These are phyloP conservation scores for Epichloe sibirici DNA, from an alignment of 2,329 filamentous ascomycete species.

Conservation along the genomic window DNA sequence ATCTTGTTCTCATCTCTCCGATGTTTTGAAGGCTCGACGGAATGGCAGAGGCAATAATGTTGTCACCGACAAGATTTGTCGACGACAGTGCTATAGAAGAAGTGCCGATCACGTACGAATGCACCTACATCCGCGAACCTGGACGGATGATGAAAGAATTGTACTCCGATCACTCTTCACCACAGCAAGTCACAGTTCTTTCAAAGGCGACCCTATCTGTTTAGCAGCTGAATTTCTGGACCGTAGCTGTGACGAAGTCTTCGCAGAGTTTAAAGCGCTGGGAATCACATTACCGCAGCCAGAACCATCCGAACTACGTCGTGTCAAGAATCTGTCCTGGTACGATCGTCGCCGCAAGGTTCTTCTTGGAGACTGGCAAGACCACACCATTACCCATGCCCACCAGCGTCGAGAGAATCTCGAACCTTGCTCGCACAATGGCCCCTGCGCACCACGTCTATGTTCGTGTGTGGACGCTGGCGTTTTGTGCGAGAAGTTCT, in stretches of 20 bases:
- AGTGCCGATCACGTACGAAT: conserved; percentile 10
- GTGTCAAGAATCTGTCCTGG: conserved; percentile 36
- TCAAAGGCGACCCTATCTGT: conserved; percentile 33
- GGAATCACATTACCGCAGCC: conserved; percentile 14
- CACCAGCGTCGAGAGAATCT: conserved; percentile 45
- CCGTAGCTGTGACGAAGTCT: conserved; percentile 40
- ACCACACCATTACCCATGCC: conserved; percentile 40
- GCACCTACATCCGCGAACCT: conserved; percentile 18
- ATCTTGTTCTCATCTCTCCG: conserved; percentile 19
- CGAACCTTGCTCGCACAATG: conserved; percentile 57
- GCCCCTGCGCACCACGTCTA: conserved; percentile 45
- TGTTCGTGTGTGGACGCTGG: conserved; percentile 52
- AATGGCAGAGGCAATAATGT: conserved; percentile 5
- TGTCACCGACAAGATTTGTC: conserved; percentile 17
- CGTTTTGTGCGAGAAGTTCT: conserved; percentile 62
- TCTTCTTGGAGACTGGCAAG: conserved; percentile 42
- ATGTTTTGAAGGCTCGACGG: conserved; percentile 18
- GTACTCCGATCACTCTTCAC: conserved; percentile 35
- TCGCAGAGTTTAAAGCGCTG: conserved; percentile 18
- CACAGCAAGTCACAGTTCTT: conserved; percentile 27
- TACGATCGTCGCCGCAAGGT: conserved; percentile 45
- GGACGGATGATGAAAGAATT: conserved; percentile 36
- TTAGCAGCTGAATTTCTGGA: conserved; percentile 36
- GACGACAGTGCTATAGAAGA: conserved; percentile 29
- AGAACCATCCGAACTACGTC: conserved; percentile 18